Evolutionary conservation across 208 protist species (phyloP).

Genomic region (Angomonas deanei): DNA sequence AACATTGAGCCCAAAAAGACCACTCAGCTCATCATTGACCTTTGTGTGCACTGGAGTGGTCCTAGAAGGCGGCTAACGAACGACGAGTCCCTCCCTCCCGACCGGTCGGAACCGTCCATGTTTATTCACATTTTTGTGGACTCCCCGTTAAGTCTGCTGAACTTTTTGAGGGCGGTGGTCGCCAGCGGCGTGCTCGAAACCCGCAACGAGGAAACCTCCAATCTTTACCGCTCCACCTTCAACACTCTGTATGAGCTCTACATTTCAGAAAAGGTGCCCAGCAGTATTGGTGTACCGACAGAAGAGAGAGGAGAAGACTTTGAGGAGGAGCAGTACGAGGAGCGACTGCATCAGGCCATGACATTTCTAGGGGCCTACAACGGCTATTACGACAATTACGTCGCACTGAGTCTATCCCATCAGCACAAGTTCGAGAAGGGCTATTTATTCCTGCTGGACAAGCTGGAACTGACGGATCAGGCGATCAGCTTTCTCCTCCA

Average conservation of each 20-base stretch:
- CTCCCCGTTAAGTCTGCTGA: slow-evolving; percentile 75
- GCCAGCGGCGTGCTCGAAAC: slow-evolving; percentile 40
- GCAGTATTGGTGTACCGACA: not conserved
- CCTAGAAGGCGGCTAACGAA: slow-evolving; percentile 24
- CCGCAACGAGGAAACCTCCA: slow-evolving; percentile 11
- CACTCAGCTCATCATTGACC: slow-evolving; percentile 52
- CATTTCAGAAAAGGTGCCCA: slow-evolving; percentile 36
- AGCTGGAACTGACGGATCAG: slow-evolving; percentile 68
- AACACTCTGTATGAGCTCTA: slow-evolving; percentile 97
- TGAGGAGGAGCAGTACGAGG: slow-evolving; percentile 35
- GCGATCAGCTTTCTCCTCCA: slow-evolving; percentile 90
- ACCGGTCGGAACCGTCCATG: slow-evolving; percentile 54
- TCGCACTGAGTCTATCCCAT: slow-evolving; percentile 87
- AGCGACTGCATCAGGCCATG: slow-evolving; percentile 49
- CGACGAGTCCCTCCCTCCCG: not conserved
- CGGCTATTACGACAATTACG: slow-evolving; percentile 86
- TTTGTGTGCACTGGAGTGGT: slow-evolving; percentile 71
- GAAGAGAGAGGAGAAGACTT: slow-evolving; percentile 11
- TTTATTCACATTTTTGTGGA: slow-evolving; percentile 92
- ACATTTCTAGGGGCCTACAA: slow-evolving; percentile 45
- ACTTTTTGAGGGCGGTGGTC: slow-evolving; percentile 90
- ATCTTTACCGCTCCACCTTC: slow-evolving; percentile 44
- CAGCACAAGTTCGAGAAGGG: slow-evolving; percentile 86
- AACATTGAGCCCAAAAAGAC: slow-evolving; percentile 29
- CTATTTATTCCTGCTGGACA: slow-evolving; percentile 86